Conservation (phyloP, 169 alveolate genomes). For the Fabrea salina region DNA sequence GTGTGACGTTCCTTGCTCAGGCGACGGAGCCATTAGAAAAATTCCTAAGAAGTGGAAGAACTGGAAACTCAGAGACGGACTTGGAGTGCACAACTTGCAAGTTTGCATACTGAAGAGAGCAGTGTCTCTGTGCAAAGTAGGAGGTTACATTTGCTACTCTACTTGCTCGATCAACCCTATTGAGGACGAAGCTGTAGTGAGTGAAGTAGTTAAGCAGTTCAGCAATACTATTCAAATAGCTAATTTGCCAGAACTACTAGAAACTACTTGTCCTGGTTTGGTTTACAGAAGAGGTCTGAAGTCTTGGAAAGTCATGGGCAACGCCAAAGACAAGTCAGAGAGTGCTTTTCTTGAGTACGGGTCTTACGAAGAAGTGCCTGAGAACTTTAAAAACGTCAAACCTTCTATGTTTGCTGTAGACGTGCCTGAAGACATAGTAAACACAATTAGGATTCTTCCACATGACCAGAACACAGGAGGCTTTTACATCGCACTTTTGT, state of each 20-base stretch:
- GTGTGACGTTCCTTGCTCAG: conserved; percentile 97
- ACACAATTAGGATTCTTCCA: conserved; percentile 91
- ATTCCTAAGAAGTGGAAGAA: conserved; percentile 89
- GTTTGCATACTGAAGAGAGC: conserved; percentile 89
- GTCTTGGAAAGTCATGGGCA: conserved; percentile 69
- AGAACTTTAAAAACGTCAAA: conserved; percentile 53
- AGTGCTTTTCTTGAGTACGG: conserved; percentile 48
- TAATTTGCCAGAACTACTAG: conserved; percentile 70
- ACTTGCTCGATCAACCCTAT: conserved; percentile 97
- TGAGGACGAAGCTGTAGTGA: conserved; percentile 95
- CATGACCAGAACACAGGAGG: conserved; percentile 95
- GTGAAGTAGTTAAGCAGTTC: conserved; percentile 67
- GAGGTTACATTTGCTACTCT: conserved; percentile 91
- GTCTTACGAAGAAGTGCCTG: conserved; percentile 52
- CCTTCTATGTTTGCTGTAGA: conserved; percentile 72
- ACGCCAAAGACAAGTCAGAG: conserved; percentile 43
- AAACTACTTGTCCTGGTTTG: conserved; percentile 56
- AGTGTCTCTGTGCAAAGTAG: conserved; percentile 79
- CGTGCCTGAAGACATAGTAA: conserved; percentile 58
- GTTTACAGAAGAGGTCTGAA: conserved; percentile 63
- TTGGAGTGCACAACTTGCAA: conserved; percentile 88
- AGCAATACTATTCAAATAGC: conserved; percentile 74
- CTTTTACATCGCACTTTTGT: conserved; percentile 87
- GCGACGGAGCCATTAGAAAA: conserved; percentile 97
- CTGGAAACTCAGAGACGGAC: conserved; percentile 93